Base-by-base conservation (phyloP, 2,329 filamentous ascomycete species). In the Rhynchosporium agropyri region DNA sequence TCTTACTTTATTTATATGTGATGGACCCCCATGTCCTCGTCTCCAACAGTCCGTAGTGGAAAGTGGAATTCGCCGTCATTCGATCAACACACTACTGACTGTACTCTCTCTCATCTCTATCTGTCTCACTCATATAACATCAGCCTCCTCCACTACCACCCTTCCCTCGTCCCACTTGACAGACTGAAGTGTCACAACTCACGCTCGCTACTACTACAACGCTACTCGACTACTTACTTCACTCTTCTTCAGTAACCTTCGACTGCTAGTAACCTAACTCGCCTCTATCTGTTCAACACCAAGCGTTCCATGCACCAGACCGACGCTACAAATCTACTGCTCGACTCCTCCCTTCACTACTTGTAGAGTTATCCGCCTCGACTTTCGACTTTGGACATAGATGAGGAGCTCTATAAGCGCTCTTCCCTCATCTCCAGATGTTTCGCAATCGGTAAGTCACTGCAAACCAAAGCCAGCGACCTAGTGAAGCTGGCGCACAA, bases 391-490 rank as follows among this genome's bases (percentile, higher is more conserved):
- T 49, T 59, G 45, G 31, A 50, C 10, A 45, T 63, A 55, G 55
- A 54, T 63, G 63, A 65, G 28, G 61, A 61, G 53, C 58, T 57
- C 53, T 55, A 59, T 40, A 43, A 63, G 56, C 58, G 50, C 51
- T 26, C 26, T n/a, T 46, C 28, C 49, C 43, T 49, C 62, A 58
- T 56, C 42, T 68, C 69, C 67, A 70, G 66, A 75, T 75, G 74
- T 75, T 75, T 74, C 71, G 72, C 70, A 75, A 75, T 68, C 69
- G 74, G 74, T 75, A 71, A 72, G 72, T 63, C 38, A 38, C 38
- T 15, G 13, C 36, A 26, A 48, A 13, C 46, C 48, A 28, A 55
- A 59, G 46, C 36, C 57, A 3, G 9, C 46, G 49, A 50, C 28
- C 13, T 42, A 8, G n/a, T 6, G 43, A 26, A 31, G 40, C n/a